Percentiles rank a stretch among this genome's conserved stretches.
Evolutionary conservation across 2,329 filamentous ascomycete genomes (phyloP).

Genomic region (Domatiomyces globalis): DNA sequence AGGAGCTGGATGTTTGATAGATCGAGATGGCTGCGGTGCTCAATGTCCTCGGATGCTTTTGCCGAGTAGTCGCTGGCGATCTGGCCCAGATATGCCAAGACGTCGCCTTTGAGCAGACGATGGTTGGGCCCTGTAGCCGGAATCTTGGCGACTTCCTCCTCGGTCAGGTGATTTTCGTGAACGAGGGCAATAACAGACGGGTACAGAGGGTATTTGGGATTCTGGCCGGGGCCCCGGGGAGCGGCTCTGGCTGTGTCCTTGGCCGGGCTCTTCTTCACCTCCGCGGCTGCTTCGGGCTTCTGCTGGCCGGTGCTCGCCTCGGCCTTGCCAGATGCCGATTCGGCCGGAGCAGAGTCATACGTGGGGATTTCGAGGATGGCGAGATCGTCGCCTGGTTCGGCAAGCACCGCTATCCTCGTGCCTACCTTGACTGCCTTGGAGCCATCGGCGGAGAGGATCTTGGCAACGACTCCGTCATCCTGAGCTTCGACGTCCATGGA

Average conservation of each 20-base stretch:
- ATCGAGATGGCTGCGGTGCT: constrained; percentile 69
- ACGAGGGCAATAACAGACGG: constrained; percentile 77
- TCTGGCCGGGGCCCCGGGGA: constrained; percentile 22
- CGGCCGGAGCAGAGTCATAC: constrained; percentile 37
- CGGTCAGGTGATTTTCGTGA: constrained; percentile 61
- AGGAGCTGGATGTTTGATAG: constrained; percentile 88
- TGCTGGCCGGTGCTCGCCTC: constrained; percentile 6
- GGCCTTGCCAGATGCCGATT: constrained; percentile 14
- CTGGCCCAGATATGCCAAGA: constrained; percentile 73
- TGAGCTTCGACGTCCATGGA: constrained; percentile 92
- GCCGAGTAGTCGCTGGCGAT: constrained; percentile 60
- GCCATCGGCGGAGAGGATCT: constrained; percentile 59
- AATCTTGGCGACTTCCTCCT: constrained; percentile 65
- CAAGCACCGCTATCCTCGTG: constrained; percentile 65
- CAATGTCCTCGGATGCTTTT: constrained; percentile 55
- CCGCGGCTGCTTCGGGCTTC: constrained; percentile 18
- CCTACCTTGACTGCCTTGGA: constrained; percentile 67
- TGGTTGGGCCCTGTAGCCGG: constrained; percentile 76
- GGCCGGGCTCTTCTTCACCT: constrained; percentile 13
- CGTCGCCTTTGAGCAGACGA: constrained; percentile 84
- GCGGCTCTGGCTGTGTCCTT: constrained; percentile 12
- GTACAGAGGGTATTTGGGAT: constrained; percentile 36
- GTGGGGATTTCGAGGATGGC: constrained; percentile 58
- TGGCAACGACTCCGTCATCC: constrained; percentile 73
- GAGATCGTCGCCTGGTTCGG: constrained; percentile 68